Evolutionary conservation across 441 rosid genomes (phyloP).

Genomic region (Breynia disticha): DNA sequence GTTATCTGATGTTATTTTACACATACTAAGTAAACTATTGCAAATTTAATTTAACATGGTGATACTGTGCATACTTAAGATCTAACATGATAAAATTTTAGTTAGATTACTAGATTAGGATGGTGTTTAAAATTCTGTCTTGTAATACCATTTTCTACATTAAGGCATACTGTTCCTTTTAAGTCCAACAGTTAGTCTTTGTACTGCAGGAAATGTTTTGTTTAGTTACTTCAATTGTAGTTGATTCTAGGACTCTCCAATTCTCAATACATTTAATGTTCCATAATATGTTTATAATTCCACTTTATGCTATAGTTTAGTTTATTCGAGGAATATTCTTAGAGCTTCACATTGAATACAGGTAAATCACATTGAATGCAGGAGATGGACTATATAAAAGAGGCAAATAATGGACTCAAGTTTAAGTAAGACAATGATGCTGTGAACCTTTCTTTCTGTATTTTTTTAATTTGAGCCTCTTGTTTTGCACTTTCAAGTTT

Average conservation of each 20-base stretch:
- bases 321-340: conserved; percentile 56
- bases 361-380: conserved; percentile 99
- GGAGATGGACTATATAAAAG: conserved; percentile 96
- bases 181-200: not conserved
- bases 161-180: not conserved
- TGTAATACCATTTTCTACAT: not conserved
- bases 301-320: conserved; percentile 11
- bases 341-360: conserved; percentile 95
- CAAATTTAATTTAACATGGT: no score
- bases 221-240: not conserved
- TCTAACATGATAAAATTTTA: not conserved
- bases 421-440: conserved; percentile 49
- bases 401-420: conserved; percentile 81
- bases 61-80: no score
- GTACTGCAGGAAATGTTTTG: not conserved
- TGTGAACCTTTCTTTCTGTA: no score
- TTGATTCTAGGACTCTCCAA: not conserved
- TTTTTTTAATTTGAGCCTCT: no score
- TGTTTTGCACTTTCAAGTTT: no score
- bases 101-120: not conserved
- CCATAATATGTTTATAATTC: not conserved
- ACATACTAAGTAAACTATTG: no score
- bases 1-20: no score
- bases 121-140: not conserved
- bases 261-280: conserved; percentile 3